Conservation (phyloP, 345 rosid genomes). For the Hirschfeldia incana region DNA sequence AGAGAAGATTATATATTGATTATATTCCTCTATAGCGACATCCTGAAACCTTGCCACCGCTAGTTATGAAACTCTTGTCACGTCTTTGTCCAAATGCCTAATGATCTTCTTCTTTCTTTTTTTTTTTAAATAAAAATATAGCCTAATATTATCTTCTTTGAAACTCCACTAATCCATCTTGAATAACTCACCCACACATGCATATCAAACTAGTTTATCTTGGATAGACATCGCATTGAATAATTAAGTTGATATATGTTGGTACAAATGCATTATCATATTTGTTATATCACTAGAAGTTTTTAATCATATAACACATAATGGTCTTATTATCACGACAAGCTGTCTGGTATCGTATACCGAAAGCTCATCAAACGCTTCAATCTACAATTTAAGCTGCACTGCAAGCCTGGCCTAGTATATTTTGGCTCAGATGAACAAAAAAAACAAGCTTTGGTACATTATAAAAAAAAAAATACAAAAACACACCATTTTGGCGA, state of each 20-base stretch:
- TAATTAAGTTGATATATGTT: background rate
- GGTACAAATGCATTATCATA: background rate
- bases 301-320: background rate
- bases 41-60: slow-evolving; percentile 23
- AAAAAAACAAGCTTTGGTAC: no score
- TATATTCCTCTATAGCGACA: slow-evolving; percentile 29
- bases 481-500: no score
- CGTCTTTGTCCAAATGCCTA: background rate
- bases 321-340: background rate
- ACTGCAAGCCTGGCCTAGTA: no score
- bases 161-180: slow-evolving; percentile 16
- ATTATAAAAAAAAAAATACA: no score
- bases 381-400: no score
- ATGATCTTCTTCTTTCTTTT: no score
- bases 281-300: background rate
- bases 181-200: background rate
- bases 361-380: no score
- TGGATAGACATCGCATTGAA: background rate
- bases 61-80: background rate
- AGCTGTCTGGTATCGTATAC: no score
- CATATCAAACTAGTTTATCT: background rate
- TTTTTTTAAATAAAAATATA: background rate
- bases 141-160: background rate
- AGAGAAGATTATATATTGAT: slow-evolving; percentile 31
- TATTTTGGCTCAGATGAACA: no score